Base-by-base conservation (phyloP, 1,139 yeast species). In the Torulaspora globosa region DNA sequence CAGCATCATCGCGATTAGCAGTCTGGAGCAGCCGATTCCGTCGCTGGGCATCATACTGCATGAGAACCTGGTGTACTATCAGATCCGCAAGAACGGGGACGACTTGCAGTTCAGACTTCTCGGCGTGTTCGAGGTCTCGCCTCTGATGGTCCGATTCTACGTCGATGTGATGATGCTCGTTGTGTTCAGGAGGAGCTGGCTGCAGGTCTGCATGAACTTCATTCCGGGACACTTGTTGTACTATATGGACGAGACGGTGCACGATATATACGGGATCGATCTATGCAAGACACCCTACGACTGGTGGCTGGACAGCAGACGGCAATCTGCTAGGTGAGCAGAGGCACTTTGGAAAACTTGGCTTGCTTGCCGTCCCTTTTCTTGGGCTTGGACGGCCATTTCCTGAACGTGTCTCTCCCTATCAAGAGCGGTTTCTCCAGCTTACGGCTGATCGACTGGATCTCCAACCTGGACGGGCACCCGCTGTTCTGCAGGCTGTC, bases 221-320 rank as follows among this genome's bases (percentile, higher is more conserved):
- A n/a, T 61, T 14, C 66, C 67, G 18, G 66, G 61, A 1, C 66
- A 62, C 41, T 23, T 55, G 3, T 36, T 59, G 14, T 62, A 49
- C 41, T 62, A 60, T 48, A 11, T 57, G 41, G 65, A 60, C 36
- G 61, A 58, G 36, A 49, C 58, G 11, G 40, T 60, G 23, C 45
- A 42, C 11, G 55, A 51, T 41, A 43, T 62, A 19, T 63, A 62
- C 46, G 56, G 52, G 9, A 44, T 58, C 3, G 63, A 60, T 47
- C 34, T 61, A 14, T 48, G 54, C 30, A 53, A 59, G 46, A 52
- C 63, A 8, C 66, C 66, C 1, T 57, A 56, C 46, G 61, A 59
- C 29, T 44, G 62, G 48, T 52, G 45, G 53, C 36, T 29, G 24
- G 52, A 49, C 31, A 32, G 41, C 32, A 36, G 48, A 34, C 18